Evolutionary conservation across 1,139 yeast species (phyloP).

Genomic region (Taiozyma onychis): DNA sequence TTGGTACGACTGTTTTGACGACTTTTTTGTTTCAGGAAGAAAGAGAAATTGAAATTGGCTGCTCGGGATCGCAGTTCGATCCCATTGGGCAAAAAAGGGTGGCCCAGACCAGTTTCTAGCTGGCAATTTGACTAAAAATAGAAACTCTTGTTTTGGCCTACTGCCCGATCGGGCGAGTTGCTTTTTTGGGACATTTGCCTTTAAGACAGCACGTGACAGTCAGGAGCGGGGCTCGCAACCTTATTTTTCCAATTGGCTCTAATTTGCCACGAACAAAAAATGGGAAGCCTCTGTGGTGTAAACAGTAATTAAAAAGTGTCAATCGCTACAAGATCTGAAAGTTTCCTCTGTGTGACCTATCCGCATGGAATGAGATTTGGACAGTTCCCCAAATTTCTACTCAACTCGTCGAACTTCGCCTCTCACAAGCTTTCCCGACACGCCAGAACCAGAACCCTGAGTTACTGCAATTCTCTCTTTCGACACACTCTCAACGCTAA

Average conservation of each 20-base stretch:
- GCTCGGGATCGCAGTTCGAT: background rate
- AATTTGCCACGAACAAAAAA: background rate
- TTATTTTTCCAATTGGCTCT: too few species aligned
- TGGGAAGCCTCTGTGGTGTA: background rate
- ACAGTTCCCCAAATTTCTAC: background rate
- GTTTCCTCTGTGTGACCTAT: background rate
- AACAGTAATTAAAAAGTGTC: background rate
- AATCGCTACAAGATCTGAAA: background rate
- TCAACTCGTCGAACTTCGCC: background rate
- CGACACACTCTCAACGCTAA: background rate
- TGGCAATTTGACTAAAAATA: background rate
- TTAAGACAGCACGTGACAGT: background rate
- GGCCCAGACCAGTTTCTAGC: background rate
- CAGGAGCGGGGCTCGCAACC: background rate
- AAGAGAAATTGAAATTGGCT: background rate
- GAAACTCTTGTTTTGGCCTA: background rate
- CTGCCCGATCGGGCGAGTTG: background rate
- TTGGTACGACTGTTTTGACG: background rate
- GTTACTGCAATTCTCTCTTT: background rate
- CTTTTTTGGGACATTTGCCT: background rate
- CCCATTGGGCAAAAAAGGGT: background rate
- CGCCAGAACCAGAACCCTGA: background rate
- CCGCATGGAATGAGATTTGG: background rate
- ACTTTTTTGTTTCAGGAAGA: background rate
- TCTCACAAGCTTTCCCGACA: background rate